A percentile compares a stretch with the other conserved stretches of the same genome.
These are phyloP conservation scores for Fusarium graminum DNA, from an alignment of 2,329 filamentous ascomycete genomes.

Conservation along the genomic window DNA sequence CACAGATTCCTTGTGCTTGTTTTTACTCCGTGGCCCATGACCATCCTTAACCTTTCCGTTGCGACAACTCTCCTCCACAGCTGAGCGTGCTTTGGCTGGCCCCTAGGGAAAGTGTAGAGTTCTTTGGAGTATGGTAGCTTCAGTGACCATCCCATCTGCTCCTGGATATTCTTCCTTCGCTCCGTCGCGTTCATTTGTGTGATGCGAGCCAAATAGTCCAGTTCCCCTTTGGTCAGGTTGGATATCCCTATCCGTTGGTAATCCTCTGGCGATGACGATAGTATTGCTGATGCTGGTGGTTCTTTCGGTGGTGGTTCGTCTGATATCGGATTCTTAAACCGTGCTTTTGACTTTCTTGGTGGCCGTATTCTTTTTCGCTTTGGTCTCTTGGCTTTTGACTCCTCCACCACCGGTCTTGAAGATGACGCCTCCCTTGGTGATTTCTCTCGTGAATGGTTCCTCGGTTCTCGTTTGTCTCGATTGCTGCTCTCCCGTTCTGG, in stretches of 20 bases:
- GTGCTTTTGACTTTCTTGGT: background rate
- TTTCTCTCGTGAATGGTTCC: background rate
- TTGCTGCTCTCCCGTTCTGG: background rate
- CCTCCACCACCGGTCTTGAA: too few species aligned
- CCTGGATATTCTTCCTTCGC: background rate
- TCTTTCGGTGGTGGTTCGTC: background rate
- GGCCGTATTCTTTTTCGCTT: background rate
- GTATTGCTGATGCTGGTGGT: background rate
- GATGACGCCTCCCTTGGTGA: background rate
- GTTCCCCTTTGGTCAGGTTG: background rate
- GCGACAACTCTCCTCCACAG: slow-evolving; percentile 1
- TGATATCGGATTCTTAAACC: background rate
- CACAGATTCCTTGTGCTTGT: background rate
- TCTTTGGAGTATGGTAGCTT: slow-evolving; percentile 21
- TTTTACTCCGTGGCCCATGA: slow-evolving; percentile 4
- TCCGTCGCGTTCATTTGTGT: background rate
- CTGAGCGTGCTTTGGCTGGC: background rate
- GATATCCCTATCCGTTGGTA: background rate
- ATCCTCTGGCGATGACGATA: background rate
- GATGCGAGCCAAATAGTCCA: background rate
- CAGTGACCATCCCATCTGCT: slow-evolving; percentile 2
- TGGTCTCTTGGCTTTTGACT: background rate
- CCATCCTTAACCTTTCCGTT: slow-evolving; percentile 5
- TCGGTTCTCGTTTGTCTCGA: background rate
- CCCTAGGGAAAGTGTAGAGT: background rate